Evolutionary conservation across 768 basidiomycete genomes (phyloP).

Genomic region (Cystobasidium tubakii): DNA sequence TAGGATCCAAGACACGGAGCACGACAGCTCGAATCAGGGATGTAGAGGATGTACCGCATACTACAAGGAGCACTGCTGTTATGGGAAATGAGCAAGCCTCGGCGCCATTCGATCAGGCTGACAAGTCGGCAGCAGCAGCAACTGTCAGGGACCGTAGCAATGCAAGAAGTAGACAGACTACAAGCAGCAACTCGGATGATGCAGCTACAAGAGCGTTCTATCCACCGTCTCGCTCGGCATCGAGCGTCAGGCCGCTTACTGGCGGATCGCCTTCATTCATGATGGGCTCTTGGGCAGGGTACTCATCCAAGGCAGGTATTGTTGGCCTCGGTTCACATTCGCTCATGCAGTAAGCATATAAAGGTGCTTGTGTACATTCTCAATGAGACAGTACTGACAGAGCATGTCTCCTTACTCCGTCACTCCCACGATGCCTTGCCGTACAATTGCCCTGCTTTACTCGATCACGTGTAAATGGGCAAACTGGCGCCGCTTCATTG

Average conservation of each 20-base stretch:
- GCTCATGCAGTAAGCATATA: slow-evolving; percentile 15
- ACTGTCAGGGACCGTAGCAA: no score
- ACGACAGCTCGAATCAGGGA: background rate
- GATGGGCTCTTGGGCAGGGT: slow-evolving; percentile 18
- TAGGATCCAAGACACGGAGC: background rate
- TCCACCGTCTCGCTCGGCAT: slow-evolving; percentile 1
- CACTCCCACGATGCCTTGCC: background rate
- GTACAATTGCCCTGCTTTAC: background rate
- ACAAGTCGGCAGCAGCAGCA: background rate
- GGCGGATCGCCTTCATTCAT: slow-evolving; percentile 14
- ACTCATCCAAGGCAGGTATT: background rate
- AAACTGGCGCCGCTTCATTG: background rate
- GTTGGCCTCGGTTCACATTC: slow-evolving; percentile 20
- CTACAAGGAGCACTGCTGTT: background rate
- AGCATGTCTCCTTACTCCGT: background rate
- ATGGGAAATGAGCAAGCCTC: background rate
- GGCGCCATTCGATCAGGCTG: background rate
- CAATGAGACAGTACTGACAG: no score
- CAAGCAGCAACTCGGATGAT: background rate
- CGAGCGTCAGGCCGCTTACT: background rate
- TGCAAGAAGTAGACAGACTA: background rate
- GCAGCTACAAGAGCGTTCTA: background rate
- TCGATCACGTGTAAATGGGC: slow-evolving; percentile 7
- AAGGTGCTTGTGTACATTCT: no score
- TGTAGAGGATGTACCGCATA: background rate